A percentile compares a stretch with the other conserved stretches of the same genome.
These are phyloP conservation scores for Sapria himalayana DNA, from an alignment of 345 rosid genomes.

Conservation along the genomic window DNA sequence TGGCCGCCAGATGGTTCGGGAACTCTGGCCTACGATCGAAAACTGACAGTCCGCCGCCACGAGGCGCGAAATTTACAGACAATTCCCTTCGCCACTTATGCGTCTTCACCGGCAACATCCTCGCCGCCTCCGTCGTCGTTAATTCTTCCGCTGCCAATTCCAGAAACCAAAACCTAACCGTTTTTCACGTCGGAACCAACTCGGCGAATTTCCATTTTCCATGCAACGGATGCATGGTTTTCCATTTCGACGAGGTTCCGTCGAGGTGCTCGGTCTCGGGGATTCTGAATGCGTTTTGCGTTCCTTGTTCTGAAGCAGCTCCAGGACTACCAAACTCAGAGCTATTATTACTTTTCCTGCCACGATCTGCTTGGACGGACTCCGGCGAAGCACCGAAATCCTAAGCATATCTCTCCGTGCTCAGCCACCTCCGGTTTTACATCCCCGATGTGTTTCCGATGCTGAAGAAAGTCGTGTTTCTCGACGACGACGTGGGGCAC, in stretches of 20 bases:
- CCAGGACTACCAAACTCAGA: slow-evolving; percentile 78
- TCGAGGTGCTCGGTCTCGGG: slow-evolving; percentile 75
- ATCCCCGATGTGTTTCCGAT: slow-evolving; percentile 81
- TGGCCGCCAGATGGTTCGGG: slow-evolving; percentile 64
- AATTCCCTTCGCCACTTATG: slow-evolving; percentile 51
- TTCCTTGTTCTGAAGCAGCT: slow-evolving; percentile 89
- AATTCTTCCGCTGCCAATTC: slow-evolving; percentile 64
- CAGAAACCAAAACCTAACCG: slow-evolving; percentile 33
- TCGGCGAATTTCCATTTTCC: no score
- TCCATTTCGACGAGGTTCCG: slow-evolving; percentile 45
- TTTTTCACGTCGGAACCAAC: slow-evolving; percentile 75
- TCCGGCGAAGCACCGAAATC: slow-evolving; percentile 82
- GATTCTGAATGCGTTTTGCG: slow-evolving; percentile 84
- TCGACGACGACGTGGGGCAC: slow-evolving; percentile 76
- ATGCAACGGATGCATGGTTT: slow-evolving; percentile 86
- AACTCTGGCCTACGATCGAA: slow-evolving; percentile 23
- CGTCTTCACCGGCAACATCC: slow-evolving; percentile 74
- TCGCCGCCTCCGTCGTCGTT: slow-evolving; percentile 84
- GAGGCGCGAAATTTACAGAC: slow-evolving; percentile 32
- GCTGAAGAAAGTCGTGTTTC: slow-evolving; percentile 61
- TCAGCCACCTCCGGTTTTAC: slow-evolving; percentile 76
- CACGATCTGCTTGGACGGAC: slow-evolving; percentile 40
- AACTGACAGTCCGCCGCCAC: slow-evolving; percentile 17
- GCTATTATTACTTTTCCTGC: slow-evolving; percentile 82
- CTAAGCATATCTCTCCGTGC: slow-evolving; percentile 82